Evolutionary conservation across 352 stramenopile genomes (phyloP).

Genomic region (Phytophthora ohioensis): DNA sequence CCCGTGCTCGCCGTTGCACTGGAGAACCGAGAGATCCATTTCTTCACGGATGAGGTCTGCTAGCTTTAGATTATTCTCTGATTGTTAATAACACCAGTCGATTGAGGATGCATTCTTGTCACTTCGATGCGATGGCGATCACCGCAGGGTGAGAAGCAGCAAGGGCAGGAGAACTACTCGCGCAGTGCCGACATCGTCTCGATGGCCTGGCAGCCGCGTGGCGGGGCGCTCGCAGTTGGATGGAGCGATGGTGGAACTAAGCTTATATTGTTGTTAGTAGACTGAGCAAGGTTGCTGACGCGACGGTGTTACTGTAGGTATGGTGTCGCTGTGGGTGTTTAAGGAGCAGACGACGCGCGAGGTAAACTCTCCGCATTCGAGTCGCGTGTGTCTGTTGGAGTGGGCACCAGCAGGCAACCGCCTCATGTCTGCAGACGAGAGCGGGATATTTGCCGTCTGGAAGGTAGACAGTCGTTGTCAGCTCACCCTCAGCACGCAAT

Average conservation of each 20-base stretch:
- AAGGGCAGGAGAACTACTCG: constrained; percentile 61
- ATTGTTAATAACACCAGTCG: neutral
- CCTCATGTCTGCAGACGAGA: constrained; percentile 91
- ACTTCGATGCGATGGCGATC: neutral
- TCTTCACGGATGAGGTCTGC: constrained; percentile 89
- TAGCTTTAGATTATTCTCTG: neutral
- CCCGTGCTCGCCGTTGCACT: constrained; percentile 82
- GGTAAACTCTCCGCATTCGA: constrained; percentile 84
- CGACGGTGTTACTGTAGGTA: constrained; percentile 44
- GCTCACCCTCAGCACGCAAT: constrained; percentile 83
- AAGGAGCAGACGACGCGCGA: constrained; percentile 78
- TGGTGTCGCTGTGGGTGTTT: constrained; percentile 85
- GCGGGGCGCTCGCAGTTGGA: constrained; percentile 76
- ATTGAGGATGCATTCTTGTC: neutral
- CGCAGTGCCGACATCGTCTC: constrained; percentile 73
- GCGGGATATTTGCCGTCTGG: constrained; percentile 86
- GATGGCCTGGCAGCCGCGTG: constrained; percentile 91
- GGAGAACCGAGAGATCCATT: constrained; percentile 89
- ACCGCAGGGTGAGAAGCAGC: constrained; percentile 72
- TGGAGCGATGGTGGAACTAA: constrained; percentile 75
- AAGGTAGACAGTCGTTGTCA: constrained; percentile 86
- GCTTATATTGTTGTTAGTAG: neutral
- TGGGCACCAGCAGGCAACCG: constrained; percentile 91
- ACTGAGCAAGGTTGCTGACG: constrained; percentile 8
- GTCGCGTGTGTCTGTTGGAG: constrained; percentile 81